Evolutionary conservation across 1,284 basidiomycete species (phyloP).

Genomic region (Leccinum subrobustum): DNA sequence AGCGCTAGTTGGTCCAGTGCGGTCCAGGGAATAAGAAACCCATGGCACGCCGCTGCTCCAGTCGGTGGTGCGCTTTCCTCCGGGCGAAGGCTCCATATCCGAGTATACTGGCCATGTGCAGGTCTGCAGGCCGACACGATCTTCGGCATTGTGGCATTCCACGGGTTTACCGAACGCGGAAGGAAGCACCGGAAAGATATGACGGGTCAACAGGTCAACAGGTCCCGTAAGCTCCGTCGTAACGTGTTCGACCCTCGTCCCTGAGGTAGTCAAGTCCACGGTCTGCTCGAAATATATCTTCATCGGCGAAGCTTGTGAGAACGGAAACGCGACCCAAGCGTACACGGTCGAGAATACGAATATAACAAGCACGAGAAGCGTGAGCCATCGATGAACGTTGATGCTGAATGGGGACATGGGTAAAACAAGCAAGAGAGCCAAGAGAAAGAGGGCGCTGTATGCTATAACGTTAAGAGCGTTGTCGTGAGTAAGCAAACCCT

Average conservation of each 20-base stretch:
- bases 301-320: conserved; percentile 56
- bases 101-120: conserved; percentile 39
- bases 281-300: conserved; percentile 69
- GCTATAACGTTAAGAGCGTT: conserved; percentile 39
- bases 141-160: conserved; percentile 17
- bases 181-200: conserved; percentile 52
- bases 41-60: conserved; percentile 20
- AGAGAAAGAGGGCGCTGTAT: conserved; percentile 46
- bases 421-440: conserved; percentile 51
- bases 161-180: conserved; percentile 42
- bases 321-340: conserved; percentile 56
- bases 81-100: conserved; percentile 35
- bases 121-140: conserved; percentile 30
- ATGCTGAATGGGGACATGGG: conserved; percentile 64
- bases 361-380: conserved; percentile 40
- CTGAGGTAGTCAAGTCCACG: conserved; percentile 41
- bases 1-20: conserved; percentile 42
- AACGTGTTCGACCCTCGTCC: conserved; percentile 19
- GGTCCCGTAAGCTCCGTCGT: conserved; percentile 49
- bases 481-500: conserved; percentile 2
- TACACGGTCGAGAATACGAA: conserved; percentile 47
- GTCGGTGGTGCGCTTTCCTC: conserved; percentile 10
- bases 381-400: conserved; percentile 50
- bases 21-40: conserved; percentile 34
- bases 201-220: conserved; percentile 38